These are phyloP conservation scores for Boletus sp. DNA, from an alignment of 1,284 basidiomycete genomes.

Conservation along the genomic window DNA sequence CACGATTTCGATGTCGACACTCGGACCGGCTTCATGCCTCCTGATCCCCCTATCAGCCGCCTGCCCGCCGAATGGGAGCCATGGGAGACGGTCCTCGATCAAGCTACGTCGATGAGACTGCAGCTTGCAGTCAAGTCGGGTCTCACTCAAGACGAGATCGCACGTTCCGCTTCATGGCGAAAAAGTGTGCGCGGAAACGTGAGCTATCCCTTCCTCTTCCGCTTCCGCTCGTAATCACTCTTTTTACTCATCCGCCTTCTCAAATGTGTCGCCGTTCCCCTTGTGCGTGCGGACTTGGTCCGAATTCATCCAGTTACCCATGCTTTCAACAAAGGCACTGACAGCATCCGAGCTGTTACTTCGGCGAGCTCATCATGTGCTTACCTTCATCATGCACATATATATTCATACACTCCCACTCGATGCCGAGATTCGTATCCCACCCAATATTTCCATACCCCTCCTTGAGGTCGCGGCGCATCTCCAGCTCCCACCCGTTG, in stretches of 20 bases:
- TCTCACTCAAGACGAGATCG: constrained; percentile 43
- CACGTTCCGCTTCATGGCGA: constrained; percentile 59
- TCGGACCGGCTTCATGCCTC: constrained; percentile 89
- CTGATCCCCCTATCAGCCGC: constrained; percentile 64
- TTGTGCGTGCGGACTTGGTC: not conserved
- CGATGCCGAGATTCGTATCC: constrained; percentile 55
- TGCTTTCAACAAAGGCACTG: constrained; percentile 34
- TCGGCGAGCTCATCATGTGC: constrained; percentile 80
- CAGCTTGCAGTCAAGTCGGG: constrained; percentile 51
- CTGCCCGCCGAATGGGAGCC: constrained; percentile 60
- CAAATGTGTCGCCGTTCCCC: not conserved
- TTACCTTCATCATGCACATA: constrained; percentile 84
- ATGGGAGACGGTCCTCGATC: constrained; percentile 66
- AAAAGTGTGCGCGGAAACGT: constrained; percentile 53
- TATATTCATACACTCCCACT: constrained; percentile 80
- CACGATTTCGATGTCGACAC: constrained; percentile 96
- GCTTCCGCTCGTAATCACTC: no score
- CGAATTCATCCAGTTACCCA: constrained; percentile 35
- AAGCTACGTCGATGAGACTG: constrained; percentile 48
- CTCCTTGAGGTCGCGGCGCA: constrained; percentile 72
- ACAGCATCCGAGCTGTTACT: constrained; percentile 61
- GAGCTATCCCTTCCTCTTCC: constrained; percentile 22
- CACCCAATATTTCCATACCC: constrained; percentile 72
- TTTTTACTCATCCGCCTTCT: not conserved
- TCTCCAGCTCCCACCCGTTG: constrained; percentile 83